These are phyloP conservation scores for Podaxis pistillaris DNA, from an alignment of 768 basidiomycete genomes.

Conservation along the genomic window DNA sequence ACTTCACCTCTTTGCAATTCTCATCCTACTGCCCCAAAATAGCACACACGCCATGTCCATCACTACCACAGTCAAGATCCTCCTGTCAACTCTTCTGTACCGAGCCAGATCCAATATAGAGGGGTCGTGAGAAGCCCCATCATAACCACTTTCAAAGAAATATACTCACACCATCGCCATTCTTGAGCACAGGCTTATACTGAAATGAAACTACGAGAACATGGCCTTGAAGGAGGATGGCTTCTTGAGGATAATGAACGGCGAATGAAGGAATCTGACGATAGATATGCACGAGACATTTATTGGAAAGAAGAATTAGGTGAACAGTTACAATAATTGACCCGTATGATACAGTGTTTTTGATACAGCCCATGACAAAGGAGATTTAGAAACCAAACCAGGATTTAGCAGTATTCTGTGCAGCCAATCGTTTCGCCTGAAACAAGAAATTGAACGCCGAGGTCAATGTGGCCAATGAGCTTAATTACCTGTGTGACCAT, in stretches of 20 bases:
- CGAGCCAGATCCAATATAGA: no score
- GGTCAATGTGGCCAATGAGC: not conserved
- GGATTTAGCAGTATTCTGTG: constrained; percentile 59
- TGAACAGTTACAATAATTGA: not conserved
- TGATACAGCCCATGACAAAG: not conserved
- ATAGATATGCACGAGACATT: constrained; percentile 34
- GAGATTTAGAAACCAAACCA: constrained; percentile 57
- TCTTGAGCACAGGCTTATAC: constrained; percentile 30
- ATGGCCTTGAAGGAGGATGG: constrained; percentile 37
- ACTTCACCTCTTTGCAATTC: no score
- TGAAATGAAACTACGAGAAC: constrained; percentile 43
- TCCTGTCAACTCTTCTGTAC: no score
- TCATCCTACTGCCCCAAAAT: no score
- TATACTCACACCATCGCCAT: no score
- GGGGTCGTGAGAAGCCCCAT: no score
- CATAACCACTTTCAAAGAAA: no score
- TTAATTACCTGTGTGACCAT: constrained; percentile 59
- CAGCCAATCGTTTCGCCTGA: constrained; percentile 63
- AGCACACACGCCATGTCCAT: no score
- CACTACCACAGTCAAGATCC: no score
- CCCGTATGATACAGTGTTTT: not conserved
- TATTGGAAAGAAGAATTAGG: constrained; percentile 22
- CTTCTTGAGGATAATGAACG: constrained; percentile 43
- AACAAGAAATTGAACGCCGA: not conserved
- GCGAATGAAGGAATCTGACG: constrained; percentile 38